These are phyloP conservation scores for Cladosporium sp. DNA, from an alignment of 2,329 filamentous ascomycete genomes.

Conservation along the genomic window DNA sequence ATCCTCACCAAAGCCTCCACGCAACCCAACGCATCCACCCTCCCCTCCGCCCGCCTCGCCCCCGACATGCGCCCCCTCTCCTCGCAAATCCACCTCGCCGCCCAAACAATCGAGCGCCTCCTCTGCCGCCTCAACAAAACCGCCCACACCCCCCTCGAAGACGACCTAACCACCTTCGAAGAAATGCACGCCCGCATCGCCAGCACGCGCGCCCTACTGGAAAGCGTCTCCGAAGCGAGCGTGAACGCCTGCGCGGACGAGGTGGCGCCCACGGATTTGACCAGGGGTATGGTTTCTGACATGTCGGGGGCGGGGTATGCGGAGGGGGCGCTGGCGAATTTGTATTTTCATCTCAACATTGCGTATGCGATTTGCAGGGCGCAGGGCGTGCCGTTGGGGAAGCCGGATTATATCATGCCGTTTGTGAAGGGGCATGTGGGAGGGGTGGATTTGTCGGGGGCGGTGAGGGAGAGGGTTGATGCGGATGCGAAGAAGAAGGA, in stretches of 20 bases:
- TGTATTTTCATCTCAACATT: slow-evolving; percentile 3
- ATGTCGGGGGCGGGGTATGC: slow-evolving; percentile 2
- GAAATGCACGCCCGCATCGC: slow-evolving; percentile 4
- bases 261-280: neutral
- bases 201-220: neutral
- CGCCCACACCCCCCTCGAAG: neutral
- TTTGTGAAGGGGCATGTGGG: neutral
- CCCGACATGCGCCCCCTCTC: slow-evolving; percentile 2
- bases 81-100: slow-evolving; percentile 8
- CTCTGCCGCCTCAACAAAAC: neutral
- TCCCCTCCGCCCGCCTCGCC: neutral
- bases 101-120: slow-evolving; percentile 1
- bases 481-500: no score
- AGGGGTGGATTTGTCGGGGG: no score
- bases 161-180: neutral
- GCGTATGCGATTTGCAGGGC: slow-evolving; percentile 6
- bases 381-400: slow-evolving; percentile 3
- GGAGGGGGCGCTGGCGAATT: slow-evolving; percentile 2
- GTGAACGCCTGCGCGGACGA: neutral
- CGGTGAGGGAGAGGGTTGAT: no score
- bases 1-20: neutral
- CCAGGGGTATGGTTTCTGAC: neutral
- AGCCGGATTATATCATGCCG: slow-evolving; percentile 6
- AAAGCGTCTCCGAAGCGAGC: neutral
- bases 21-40: neutral